A percentile compares a stretch with the other conserved stretches of the same genome.
Evolutionary conservation across 2,329 filamentous ascomycete genomes (phyloP).

Genomic region (Colletotrichum sp.): DNA sequence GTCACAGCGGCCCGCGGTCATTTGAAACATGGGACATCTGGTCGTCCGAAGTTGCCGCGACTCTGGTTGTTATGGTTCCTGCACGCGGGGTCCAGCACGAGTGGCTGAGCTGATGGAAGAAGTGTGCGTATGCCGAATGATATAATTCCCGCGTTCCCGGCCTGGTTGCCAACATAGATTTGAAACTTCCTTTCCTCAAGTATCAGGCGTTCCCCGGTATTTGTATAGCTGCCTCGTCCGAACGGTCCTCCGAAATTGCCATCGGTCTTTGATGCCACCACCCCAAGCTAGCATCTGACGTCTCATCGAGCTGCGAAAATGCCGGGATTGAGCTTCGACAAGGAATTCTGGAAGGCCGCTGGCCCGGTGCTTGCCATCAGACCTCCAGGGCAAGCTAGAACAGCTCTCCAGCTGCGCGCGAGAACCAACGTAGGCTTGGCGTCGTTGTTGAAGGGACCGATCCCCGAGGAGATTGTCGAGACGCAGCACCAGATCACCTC

Average conservation of each 20-base stretch:
- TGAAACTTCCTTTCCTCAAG: background rate
- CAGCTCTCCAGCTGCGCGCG: background rate
- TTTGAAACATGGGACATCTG: background rate
- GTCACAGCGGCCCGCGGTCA: background rate
- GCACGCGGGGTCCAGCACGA: background rate
- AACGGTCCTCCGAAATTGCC: background rate
- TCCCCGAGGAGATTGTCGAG: background rate
- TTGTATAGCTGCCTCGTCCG: background rate
- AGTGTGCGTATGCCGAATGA: background rate
- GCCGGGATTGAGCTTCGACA: constrained; percentile 5
- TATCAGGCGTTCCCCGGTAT: background rate
- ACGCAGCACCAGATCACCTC: background rate
- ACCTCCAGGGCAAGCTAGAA: background rate
- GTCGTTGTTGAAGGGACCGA: background rate
- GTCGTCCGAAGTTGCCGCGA: background rate
- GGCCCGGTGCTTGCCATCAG: constrained; percentile 6
- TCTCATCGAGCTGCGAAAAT: background rate
- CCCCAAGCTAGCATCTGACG: background rate
- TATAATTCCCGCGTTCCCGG: background rate
- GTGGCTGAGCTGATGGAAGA: background rate
- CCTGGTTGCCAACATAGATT: accelerated
- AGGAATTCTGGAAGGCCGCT: constrained; percentile 6
- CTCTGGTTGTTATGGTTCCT: background rate
- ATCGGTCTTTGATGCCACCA: background rate
- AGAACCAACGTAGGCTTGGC: background rate